Evolutionary conservation across 2,329 filamentous ascomycete genomes (phyloP).

Genomic region (Stenocarpella maydis): DNA sequence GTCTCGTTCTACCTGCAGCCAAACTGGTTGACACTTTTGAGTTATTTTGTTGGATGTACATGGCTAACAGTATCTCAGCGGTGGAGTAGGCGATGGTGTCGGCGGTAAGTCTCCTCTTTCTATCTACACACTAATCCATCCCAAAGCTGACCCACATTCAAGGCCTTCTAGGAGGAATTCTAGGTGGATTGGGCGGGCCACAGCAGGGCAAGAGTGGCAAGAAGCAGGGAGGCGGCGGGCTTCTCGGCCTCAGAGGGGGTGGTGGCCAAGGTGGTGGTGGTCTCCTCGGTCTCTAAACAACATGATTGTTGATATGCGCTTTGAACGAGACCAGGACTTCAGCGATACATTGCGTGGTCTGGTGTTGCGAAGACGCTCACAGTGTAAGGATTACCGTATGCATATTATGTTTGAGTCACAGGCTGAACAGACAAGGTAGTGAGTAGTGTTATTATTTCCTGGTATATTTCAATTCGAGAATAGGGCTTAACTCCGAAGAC

Average conservation of each 20-base stretch:
- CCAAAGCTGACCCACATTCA: constrained; percentile 18
- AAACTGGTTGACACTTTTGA: too few relatives aligned
- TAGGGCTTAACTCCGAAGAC: too few relatives aligned
- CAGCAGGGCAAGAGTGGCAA: constrained; percentile 28
- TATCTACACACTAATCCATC: too few relatives aligned
- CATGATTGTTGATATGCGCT: background rate
- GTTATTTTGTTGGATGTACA: too few relatives aligned
- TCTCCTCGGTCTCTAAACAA: constrained; percentile 11
- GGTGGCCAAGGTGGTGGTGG: constrained; percentile 20
- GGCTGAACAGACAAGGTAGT: too few relatives aligned
- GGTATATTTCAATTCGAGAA: too few relatives aligned
- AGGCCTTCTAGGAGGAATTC: constrained; percentile 33
- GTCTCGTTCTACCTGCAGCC: too few relatives aligned
- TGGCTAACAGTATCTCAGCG: background rate
- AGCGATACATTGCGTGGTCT: too few relatives aligned
- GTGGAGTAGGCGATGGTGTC: constrained; percentile 34
- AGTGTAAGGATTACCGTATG: too few relatives aligned
- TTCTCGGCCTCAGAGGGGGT: constrained; percentile 29
- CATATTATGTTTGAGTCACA: too few relatives aligned
- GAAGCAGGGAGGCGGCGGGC: constrained; percentile 22
- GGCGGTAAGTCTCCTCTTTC: constrained; percentile 19
- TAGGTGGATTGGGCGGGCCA: constrained; percentile 31
- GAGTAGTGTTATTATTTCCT: too few relatives aligned
- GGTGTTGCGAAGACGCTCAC: too few relatives aligned
- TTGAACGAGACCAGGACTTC: background rate